Evolutionary conservation across 768 basidiomycete genomes (phyloP), one percentile per base, ranked within the genome.

Genomic region (Chiua virens): DNA sequence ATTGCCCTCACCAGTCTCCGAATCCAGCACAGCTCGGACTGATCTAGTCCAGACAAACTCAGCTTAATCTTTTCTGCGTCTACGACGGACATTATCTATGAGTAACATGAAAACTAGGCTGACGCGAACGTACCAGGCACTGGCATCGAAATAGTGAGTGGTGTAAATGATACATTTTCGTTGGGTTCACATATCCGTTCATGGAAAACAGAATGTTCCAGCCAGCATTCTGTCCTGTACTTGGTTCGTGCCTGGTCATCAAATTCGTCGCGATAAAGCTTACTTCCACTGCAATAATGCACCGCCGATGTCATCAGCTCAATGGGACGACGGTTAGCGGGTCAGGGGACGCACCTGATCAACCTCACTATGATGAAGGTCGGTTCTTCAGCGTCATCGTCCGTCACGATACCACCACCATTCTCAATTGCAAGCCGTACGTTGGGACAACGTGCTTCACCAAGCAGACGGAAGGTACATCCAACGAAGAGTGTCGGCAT

Each of bases 171-270:
- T 13, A 89, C 64, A 55, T 92, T 84, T 38, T 87, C 87, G 2
- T 83, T 79, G 0, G 81, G 73, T 17, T 71, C 65, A 61, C 87
- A 86, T 45, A 96, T 70, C n/a, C 79, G 77, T 40, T 89, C 86
- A 50, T 86, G 83, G 47, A 81, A 86, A 14, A 92, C 78, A 59
- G 90, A 96, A 39, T 80, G 80, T 66, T 98, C 94, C 2, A 98
- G 75, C 94, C 94, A 98, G 64, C 91, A 95, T 67, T 97, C 94
- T 0, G 94, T 96, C 39, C 93, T 81, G 60, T 84, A 91, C 57
- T 82, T 85, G 4, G 57, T 48, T 41, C 79, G 75, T 55, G 75
- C 59, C 1, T 32, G 11, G 8, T 71, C 67, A 47, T 84, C 81
- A 6, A 67, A 62, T 62, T 89, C 87, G 28, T 79, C 76, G 3